Evolutionary conservation across 2,329 filamentous ascomycete species (phyloP), one percentile per base, ranked within the genome.

Genomic region (Exophiala dermatitidis): DNA sequence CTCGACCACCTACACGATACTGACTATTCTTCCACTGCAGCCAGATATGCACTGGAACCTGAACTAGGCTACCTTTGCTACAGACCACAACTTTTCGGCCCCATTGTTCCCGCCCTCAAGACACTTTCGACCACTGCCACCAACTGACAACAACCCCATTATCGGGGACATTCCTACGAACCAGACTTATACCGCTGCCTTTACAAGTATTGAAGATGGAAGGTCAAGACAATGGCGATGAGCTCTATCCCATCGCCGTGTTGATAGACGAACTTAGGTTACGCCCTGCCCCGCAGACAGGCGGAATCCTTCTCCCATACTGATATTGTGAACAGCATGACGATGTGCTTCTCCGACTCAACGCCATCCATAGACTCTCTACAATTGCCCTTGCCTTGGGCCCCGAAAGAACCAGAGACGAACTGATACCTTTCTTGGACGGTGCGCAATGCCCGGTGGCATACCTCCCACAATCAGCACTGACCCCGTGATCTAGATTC

Each of bases 221-320:
- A 77, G 86, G 85, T 75, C 81, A 85, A 72, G 88, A 85, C 75
- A 84, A 91, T 78, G 94, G 86, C 73, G 93, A 98, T 77, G 94
- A 97, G 84, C 90, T 98, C 68, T 98, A 97, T 75, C 93, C 93
- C 72, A 98, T 98, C 79, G 93, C 94, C 69, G 93, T 98, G 65
- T 85, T 98, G 74, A 98, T 98, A 75, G 93, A 98, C 74, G 93
- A 98, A 82, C 81, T 98, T 69, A 98, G 96, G 88, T 90, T 95
- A 82, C 67, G 73, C 32, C 50, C 41, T 44, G 37, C 42, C 37
- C 8, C 6, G n/a, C 30, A 4, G 10, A 29, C 41, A 48, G 31
- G n/a, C 4, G 26, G 26, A 36, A 41, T 34, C 19, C 19, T 32
- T 29, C 19, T 12, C 42, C 49, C 36, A 55, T 55, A 59, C 60